phyloP scores from a whole-genome alignment of 2,329 filamentous ascomycete genomes.

The Aspergillus alliaceus region DNA sequence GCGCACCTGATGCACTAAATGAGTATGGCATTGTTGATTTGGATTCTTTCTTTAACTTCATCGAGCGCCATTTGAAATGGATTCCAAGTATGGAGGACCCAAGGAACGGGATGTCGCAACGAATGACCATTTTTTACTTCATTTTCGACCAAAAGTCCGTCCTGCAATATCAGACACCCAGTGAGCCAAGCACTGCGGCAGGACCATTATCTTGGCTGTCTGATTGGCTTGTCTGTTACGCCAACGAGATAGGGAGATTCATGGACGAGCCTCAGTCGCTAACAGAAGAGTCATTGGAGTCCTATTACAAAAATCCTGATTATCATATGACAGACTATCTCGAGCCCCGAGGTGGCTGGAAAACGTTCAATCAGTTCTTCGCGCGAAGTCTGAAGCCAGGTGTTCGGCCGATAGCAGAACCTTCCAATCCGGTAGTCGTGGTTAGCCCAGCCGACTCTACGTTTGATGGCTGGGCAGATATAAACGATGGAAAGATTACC shows the following conservation, averaged over 20 bases:
- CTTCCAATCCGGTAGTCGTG: slow-evolving; percentile 30
- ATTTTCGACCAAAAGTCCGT: slow-evolving; percentile 38
- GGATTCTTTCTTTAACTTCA: slow-evolving; percentile 11
- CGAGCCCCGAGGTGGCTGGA: slow-evolving; percentile 6
- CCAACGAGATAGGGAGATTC: slow-evolving; percentile 36
- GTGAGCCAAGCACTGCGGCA: slow-evolving; percentile 29
- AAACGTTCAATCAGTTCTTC: not conserved
- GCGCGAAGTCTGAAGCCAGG: not conserved
- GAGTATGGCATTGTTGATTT: not conserved
- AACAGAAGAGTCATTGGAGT: slow-evolving; percentile 9
- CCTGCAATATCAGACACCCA: slow-evolving; percentile 24
- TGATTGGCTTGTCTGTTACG: slow-evolving; percentile 41
- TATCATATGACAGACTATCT: slow-evolving; percentile 34
- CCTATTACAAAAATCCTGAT: slow-evolving; percentile 12
- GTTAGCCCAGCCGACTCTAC: slow-evolving; percentile 40
- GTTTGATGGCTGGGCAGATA: slow-evolving; percentile 18
- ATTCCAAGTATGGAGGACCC: slow-evolving; percentile 36
- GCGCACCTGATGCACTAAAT: not conserved
- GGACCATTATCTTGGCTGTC: slow-evolving; percentile 35
- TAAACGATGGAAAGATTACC: not conserved
- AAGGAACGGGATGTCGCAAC: slow-evolving; percentile 38
- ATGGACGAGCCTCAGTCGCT: slow-evolving; percentile 37
- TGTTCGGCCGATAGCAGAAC: not conserved
- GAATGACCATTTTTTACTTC: slow-evolving; percentile 44
- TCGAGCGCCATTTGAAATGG: slow-evolving; percentile 30